A percentile compares a stretch with the other conserved stretches of the same genome.
phyloP scores from a whole-genome alignment of 2,329 filamentous ascomycete species.

The Monilinia vaccinii-corymbosi region DNA sequence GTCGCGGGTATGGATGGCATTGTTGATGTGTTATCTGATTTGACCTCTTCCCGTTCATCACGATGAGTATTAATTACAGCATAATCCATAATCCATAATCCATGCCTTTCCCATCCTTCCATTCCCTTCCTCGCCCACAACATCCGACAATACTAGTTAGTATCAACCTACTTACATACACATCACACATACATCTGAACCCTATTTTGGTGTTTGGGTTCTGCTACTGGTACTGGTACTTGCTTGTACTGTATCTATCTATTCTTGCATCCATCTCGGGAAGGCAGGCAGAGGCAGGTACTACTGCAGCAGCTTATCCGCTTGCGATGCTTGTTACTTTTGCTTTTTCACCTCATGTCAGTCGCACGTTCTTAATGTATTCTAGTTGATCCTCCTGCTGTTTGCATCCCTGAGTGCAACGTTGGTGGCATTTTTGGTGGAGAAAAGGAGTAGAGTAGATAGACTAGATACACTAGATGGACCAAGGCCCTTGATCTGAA shows the following conservation, averaged over 20 bases:
- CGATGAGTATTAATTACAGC: too few relatives aligned
- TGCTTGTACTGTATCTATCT: background rate
- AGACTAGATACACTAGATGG: too few relatives aligned
- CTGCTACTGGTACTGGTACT: too few relatives aligned
- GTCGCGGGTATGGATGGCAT: background rate
- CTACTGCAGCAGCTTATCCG: background rate
- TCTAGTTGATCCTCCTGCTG: constrained; percentile 1
- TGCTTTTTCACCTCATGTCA: background rate
- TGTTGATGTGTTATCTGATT: too few relatives aligned
- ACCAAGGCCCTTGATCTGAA: background rate
- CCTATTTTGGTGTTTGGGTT: background rate
- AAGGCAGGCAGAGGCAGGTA: constrained; percentile 8
- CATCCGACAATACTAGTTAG: background rate
- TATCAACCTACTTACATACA: too few relatives aligned
- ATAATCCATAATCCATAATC: too few relatives aligned
- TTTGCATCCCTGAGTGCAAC: background rate
- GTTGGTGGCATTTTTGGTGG: background rate
- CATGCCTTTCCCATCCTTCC: background rate
- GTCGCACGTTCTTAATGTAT: constrained; percentile 2
- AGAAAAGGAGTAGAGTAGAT: background rate
- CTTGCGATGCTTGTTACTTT: background rate
- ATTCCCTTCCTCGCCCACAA: background rate
- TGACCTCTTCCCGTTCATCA: background rate
- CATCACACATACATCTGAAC: too few relatives aligned
- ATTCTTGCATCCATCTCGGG: background rate